These are phyloP conservation scores for Zygoascus bituminiphila DNA, from an alignment of 805 yeast genomes.

Conservation along the genomic window DNA sequence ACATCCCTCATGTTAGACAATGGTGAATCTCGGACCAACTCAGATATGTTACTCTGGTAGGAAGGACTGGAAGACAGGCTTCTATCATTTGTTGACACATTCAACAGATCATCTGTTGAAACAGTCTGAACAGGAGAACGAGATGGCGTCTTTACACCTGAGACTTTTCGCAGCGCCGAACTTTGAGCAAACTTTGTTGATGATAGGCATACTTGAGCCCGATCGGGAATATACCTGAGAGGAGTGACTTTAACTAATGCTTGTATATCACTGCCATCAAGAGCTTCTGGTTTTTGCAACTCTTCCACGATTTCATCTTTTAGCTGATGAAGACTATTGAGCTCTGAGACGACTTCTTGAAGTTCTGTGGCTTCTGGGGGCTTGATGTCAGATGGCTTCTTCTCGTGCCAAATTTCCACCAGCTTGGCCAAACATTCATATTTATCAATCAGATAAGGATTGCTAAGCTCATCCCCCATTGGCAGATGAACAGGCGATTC, in stretches of 20 bases:
- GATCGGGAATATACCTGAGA: background rate
- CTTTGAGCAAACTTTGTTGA: background rate
- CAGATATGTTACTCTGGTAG: background rate
- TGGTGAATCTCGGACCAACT: background rate
- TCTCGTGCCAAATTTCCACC: conserved; percentile 21
- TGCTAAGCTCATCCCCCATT: conserved; percentile 24
- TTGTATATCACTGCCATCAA: background rate
- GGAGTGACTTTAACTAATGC: background rate
- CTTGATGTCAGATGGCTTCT: conserved; percentile 17
- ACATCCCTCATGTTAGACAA: background rate
- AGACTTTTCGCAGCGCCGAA: background rate
- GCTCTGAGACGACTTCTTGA: background rate
- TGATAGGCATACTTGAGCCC: background rate
- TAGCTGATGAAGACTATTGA: background rate
- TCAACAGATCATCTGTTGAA: background rate
- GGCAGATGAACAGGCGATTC: conserved; percentile 18
- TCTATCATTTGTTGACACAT: background rate
- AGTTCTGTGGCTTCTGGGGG: conserved; percentile 34
- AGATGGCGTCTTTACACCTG: background rate
- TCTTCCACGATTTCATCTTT: background rate
- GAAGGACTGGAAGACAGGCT: background rate
- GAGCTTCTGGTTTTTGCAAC: background rate
- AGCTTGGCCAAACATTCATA: conserved; percentile 26
- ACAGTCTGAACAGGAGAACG: background rate
- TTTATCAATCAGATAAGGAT: conserved; percentile 31